These are phyloP conservation scores for Hyparrhenia diplandra DNA, from an alignment of 176 grass and related monocot genomes.

Conservation along the genomic window DNA sequence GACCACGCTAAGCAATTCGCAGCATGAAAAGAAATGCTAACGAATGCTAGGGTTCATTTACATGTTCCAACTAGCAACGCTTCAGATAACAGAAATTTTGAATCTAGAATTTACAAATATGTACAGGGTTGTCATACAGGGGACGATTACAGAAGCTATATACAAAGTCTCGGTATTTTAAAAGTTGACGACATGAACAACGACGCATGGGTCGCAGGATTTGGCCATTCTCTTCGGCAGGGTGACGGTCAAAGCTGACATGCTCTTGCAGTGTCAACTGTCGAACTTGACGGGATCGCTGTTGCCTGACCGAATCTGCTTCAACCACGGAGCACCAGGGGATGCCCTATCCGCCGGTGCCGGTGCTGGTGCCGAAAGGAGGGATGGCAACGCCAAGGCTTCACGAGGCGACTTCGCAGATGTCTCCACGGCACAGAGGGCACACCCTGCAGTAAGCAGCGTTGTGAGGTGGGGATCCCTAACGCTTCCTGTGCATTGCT, in stretches of 20 bases:
- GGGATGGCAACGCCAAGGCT: background rate
- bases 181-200: background rate
- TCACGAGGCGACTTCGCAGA: constrained; percentile 53
- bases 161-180: constrained; percentile 21
- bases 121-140: constrained; percentile 15
- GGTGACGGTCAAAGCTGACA: background rate
- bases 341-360: background rate
- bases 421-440: constrained; percentile 73
- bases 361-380: background rate
- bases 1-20: background rate
- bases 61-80: background rate
- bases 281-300: background rate
- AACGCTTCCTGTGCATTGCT: background rate
- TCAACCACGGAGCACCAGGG: background rate
- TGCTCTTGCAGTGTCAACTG: background rate
- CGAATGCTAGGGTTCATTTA: background rate
- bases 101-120: constrained; percentile 27
- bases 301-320: constrained; percentile 12
- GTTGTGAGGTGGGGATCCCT: background rate
- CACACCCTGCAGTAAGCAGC: constrained; percentile 57
- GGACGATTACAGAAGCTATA: constrained; percentile 30
- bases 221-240: background rate
- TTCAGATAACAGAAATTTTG: background rate
- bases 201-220: background rate
- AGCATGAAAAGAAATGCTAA: background rate